Conservation (phyloP, 371 early-diverging fungal species). For the Nematocida sp. region DNA sequence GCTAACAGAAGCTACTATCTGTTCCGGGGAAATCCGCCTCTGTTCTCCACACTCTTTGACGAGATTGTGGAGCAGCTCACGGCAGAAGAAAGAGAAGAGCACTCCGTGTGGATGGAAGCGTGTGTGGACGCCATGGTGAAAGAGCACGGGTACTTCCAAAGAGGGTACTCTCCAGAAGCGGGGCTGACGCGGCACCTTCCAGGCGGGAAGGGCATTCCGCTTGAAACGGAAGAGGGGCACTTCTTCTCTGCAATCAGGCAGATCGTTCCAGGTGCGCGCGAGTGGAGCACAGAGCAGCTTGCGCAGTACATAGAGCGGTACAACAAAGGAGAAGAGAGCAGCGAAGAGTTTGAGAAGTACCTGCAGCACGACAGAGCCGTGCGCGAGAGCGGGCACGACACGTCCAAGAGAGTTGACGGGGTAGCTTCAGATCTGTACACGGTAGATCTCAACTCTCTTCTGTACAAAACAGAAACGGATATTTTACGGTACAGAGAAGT, state of each 20-base stretch:
- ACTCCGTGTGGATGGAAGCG: constrained; percentile 13
- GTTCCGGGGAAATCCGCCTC: constrained; percentile 77
- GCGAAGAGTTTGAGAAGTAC: constrained; percentile 52
- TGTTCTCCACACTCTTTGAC: constrained; percentile 46
- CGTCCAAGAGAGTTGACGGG: constrained; percentile 69
- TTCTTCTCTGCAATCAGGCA: constrained; percentile 23
- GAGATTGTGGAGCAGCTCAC: constrained; percentile 35
- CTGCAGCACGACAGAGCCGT: constrained; percentile 65
- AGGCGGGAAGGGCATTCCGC: constrained; percentile 47
- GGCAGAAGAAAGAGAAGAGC: constrained; percentile 27
- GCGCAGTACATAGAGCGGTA: constrained; percentile 47
- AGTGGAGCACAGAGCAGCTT: constrained; percentile 71
- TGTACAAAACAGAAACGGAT: constrained; percentile 70
- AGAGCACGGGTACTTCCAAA: constrained; percentile 49
- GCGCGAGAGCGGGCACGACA: constrained; percentile 84
- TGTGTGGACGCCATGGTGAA: constrained; percentile 43
- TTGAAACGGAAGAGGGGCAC: constrained; percentile 48
- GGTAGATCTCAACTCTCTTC: constrained; percentile 74
- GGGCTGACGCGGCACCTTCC: constrained; percentile 27
- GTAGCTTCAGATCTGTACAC: constrained; percentile 32
- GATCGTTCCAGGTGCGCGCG: constrained; percentile 69
- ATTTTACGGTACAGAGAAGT: constrained; percentile 57
- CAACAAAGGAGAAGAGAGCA: constrained; percentile 28
- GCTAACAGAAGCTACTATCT: constrained; percentile 76
- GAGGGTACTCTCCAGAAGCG: constrained; percentile 35